These are phyloP conservation scores for Prillingera fragicola DNA, from an alignment of 1,284 basidiomycete genomes.

Conservation along the genomic window DNA sequence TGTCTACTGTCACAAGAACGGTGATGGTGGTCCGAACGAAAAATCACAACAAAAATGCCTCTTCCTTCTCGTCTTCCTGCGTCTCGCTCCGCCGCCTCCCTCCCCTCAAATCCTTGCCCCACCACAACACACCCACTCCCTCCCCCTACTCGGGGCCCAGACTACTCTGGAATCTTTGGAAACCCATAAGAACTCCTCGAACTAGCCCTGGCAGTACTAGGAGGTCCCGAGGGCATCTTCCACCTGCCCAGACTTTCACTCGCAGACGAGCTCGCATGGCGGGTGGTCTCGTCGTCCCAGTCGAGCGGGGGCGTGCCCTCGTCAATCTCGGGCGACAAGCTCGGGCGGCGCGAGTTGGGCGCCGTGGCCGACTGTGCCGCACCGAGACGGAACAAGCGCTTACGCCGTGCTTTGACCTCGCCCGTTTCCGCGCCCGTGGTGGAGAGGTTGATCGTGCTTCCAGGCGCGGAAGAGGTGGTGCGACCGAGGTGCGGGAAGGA, in stretches of 20 bases:
- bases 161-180: slow-evolving; percentile 22
- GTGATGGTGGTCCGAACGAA: no score
- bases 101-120: no score
- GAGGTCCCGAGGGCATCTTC: slow-evolving; percentile 10
- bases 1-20: no score
- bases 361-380: slow-evolving; percentile 33
- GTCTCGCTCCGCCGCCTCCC: no score
- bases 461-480: neutral
- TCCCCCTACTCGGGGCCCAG: no score
- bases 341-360: neutral
- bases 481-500: slow-evolving; percentile 61
- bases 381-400: slow-evolving; percentile 66
- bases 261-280: slow-evolving; percentile 9
- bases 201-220: neutral
- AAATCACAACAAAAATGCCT: no score
- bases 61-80: no score
- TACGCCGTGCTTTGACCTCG: slow-evolving; percentile 66
- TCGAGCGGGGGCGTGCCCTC: slow-evolving; percentile 18
- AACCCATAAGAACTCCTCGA: slow-evolving; percentile 34
- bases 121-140: no score
- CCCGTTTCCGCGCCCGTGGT: slow-evolving; percentile 6
- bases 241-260: slow-evolving; percentile 7
- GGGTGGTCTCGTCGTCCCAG: slow-evolving; percentile 12
- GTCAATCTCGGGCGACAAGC: slow-evolving; percentile 10
- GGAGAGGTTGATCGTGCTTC: slow-evolving; percentile 29